Percentiles rank a stretch among this genome's conserved stretches.
Conservation (phyloP, 1,284 basidiomycete species). For the Cutaneotrichosporon daszewskae region DNA sequence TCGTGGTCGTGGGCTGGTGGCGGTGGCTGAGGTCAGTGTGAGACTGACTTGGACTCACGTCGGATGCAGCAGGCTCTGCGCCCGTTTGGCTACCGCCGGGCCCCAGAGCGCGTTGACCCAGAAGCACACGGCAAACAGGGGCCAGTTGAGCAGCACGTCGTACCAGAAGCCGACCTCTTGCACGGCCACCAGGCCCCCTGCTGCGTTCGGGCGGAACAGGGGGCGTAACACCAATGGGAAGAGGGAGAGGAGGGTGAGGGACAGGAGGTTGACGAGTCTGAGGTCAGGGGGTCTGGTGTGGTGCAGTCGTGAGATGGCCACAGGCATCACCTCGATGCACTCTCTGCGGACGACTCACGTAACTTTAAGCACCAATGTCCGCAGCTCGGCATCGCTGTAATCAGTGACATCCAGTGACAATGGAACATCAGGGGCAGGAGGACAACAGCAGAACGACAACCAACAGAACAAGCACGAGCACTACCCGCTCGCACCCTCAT, state of each 20-base stretch:
- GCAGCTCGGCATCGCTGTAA: conserved; percentile 41
- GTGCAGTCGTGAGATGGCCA: neutral
- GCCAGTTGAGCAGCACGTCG: conserved; percentile 44
- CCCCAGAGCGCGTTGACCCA: conserved; percentile 46
- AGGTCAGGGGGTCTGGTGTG: neutral
- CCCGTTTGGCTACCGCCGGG: conserved; percentile 38
- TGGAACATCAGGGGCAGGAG: neutral
- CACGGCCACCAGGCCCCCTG: neutral
- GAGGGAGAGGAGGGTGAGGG: conserved; percentile 40
- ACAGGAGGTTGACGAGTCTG: conserved; percentile 46
- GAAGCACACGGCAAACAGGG: conserved; percentile 45
- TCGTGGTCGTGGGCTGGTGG: conserved; percentile 24
- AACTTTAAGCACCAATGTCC: conserved; percentile 39
- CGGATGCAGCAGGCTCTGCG: conserved; percentile 40
- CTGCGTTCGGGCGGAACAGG: conserved; percentile 11
- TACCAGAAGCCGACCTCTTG: conserved; percentile 41
- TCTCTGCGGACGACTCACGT: conserved; percentile 23
- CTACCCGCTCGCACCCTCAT: neutral
- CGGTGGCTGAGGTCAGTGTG: conserved; percentile 28
- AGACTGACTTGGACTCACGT: conserved; percentile 18
- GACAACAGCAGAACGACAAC: neutral
- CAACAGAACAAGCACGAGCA: neutral
- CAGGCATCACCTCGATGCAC: neutral
- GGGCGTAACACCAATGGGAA: conserved; percentile 41
- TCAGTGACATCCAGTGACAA: conserved; percentile 2